Evolutionary conservation across 73 alveolate genomes (phyloP).

Genomic region (Breviolum minutum): DNA sequence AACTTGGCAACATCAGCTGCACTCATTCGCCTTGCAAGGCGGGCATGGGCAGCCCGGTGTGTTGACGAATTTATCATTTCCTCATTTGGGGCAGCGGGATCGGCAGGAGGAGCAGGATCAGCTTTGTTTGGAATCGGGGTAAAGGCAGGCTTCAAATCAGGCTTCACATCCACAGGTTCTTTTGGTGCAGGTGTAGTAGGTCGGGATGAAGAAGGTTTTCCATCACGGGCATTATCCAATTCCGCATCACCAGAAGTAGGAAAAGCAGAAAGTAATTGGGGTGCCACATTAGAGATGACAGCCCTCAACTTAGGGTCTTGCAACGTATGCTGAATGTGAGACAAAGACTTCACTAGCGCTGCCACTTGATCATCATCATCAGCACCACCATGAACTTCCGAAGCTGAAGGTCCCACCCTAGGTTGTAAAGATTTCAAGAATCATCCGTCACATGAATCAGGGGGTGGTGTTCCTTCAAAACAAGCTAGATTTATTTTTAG

Average conservation of each 20-base stretch:
- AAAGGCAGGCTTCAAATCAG: neutral
- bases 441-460: neutral
- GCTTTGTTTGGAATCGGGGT: too few species aligned
- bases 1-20: neutral
- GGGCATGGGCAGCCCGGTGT: neutral
- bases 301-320: neutral
- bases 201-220: neutral
- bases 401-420: slow-evolving; percentile 23
- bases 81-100: too few species aligned
- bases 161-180: neutral
- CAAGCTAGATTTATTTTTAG: neutral
- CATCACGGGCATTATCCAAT: neutral
- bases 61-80: neutral
- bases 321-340: neutral
- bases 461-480: neutral
- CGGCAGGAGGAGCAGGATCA: neutral
- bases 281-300: neutral
- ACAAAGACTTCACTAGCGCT: neutral
- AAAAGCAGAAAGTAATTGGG: neutral
- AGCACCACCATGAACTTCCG: neutral
- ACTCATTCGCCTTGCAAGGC: neutral
- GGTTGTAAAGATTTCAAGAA: neutral
- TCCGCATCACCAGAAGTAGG: too few species aligned
- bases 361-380: neutral
- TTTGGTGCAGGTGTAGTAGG: neutral